Conservation (phyloP, 441 rosid species). For the Syzygium malaccense region DNA sequence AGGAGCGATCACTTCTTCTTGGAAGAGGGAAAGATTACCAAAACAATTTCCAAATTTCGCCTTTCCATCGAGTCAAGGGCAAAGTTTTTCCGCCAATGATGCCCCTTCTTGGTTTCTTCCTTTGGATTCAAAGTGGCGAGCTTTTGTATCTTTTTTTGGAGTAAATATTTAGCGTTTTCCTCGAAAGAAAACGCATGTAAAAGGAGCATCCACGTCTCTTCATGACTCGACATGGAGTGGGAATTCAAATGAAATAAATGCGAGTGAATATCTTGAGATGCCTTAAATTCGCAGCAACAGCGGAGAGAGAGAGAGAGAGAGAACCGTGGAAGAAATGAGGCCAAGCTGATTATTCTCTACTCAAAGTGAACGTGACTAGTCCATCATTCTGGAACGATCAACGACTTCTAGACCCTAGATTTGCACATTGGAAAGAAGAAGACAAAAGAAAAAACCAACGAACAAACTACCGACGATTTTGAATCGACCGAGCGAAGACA, state of each 20-base stretch:
- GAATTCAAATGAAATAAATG: background rate
- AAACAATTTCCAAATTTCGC: background rate
- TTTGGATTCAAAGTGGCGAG: background rate
- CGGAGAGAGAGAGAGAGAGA: no score
- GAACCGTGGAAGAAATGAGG: background rate
- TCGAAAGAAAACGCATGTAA: fast-evolving
- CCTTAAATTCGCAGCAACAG: background rate
- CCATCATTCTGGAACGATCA: background rate
- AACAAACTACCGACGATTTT: background rate
- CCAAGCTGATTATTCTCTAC: background rate
- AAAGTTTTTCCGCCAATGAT: background rate
- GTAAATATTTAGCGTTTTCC: background rate
- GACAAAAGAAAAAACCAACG: fast-evolving
- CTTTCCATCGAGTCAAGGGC: background rate
- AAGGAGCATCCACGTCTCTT: background rate
- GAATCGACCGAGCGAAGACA: background rate
- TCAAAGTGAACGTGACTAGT: background rate
- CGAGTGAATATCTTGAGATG: background rate
- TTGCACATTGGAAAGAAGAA: background rate
- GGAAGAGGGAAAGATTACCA: background rate
- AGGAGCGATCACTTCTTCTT: background rate
- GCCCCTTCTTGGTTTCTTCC: background rate
- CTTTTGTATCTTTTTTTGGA: background rate
- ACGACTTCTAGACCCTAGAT: background rate
- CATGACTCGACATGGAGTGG: background rate